Conservation (phyloP, 805 yeast species). For the Suhomyces sp. region DNA sequence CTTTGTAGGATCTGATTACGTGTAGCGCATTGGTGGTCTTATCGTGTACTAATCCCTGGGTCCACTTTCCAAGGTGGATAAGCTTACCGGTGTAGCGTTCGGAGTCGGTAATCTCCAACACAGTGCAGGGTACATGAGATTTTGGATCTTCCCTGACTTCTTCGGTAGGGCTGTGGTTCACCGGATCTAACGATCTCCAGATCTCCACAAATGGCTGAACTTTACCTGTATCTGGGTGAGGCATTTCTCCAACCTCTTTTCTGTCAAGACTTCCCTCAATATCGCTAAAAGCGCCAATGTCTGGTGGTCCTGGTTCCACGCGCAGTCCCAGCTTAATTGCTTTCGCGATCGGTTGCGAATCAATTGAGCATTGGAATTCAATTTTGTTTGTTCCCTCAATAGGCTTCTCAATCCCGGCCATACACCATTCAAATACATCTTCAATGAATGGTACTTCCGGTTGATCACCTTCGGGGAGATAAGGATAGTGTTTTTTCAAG, state of each 20-base stretch:
- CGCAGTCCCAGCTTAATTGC: constrained; percentile 30
- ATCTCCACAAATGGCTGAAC: constrained; percentile 48
- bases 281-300: constrained; percentile 45
- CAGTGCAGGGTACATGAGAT: constrained; percentile 9
- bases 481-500: constrained; percentile 11
- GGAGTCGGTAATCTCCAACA: constrained; percentile 20
- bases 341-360: constrained; percentile 34
- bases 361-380: constrained; percentile 42
- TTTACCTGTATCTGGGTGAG: constrained; percentile 41
- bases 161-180: constrained; percentile 21
- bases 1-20: constrained; percentile 22
- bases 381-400: constrained; percentile 33
- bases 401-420: constrained; percentile 48
- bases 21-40: constrained; percentile 14
- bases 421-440: constrained; percentile 53
- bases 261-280: constrained; percentile 39
- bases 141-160: constrained; percentile 23
- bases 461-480: background rate
- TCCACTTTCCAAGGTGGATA: constrained; percentile 50
- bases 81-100: constrained; percentile 40
- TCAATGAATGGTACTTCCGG: constrained; percentile 12
- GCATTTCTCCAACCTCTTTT: constrained; percentile 50
- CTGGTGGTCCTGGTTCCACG: constrained; percentile 31
- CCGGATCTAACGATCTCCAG: constrained; percentile 51
- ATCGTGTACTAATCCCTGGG: constrained; percentile 45